Evolutionary conservation across 2,329 filamentous ascomycete species (phyloP).

Genomic region (Pseudogymnoascus sp.): DNA sequence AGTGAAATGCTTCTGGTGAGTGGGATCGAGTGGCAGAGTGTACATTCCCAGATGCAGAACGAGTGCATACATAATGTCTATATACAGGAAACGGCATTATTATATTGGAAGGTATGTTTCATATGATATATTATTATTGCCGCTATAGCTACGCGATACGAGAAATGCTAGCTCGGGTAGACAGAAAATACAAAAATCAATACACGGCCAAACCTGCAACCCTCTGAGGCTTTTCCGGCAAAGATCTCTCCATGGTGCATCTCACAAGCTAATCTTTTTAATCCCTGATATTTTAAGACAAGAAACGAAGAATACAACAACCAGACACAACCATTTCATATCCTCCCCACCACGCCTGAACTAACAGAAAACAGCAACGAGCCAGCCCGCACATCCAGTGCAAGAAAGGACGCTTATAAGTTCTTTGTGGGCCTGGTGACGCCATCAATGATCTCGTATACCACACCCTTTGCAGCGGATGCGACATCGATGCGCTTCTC

Average conservation of each 20-base stretch:
- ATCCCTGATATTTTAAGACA: constrained; percentile 6
- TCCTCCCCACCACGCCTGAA: background rate
- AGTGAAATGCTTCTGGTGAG: constrained; percentile 17
- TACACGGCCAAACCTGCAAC: background rate
- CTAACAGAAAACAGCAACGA: background rate
- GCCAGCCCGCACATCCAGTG: background rate
- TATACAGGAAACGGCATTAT: background rate
- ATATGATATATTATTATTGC: constrained; percentile 2
- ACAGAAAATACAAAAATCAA: background rate
- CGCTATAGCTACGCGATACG: background rate
- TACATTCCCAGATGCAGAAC: background rate
- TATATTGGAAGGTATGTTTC: background rate
- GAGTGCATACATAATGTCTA: background rate
- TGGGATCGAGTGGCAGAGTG: background rate
- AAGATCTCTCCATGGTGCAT: background rate
- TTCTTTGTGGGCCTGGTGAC: background rate
- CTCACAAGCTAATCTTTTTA: background rate
- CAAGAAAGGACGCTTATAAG: background rate
- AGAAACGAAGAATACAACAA: background rate
- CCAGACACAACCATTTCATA: background rate
- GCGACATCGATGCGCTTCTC: background rate
- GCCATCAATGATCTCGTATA: background rate
- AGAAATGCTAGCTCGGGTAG: background rate
- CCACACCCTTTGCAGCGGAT: background rate
- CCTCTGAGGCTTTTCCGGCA: background rate